Conservation (phyloP, 768 basidiomycete species). For the Suillus discolor region DNA sequence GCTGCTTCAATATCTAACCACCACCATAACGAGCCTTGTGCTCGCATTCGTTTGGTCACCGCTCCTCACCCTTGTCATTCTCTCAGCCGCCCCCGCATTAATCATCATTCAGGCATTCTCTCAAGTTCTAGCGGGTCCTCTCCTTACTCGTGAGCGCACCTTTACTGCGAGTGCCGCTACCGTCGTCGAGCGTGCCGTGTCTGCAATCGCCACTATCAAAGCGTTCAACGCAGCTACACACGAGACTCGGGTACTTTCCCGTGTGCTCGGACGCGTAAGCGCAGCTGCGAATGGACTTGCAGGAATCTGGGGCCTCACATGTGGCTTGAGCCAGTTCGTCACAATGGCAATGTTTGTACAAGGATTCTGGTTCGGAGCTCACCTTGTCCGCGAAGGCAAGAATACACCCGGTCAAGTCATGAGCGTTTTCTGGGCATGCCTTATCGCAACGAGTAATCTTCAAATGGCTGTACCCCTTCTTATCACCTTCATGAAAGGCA, state of each 20-base stretch:
- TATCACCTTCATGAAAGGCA: constrained; percentile 69
- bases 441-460: constrained; percentile 85
- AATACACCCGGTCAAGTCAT: constrained; percentile 78
- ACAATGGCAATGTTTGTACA: constrained; percentile 94
- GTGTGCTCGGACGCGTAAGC: constrained; percentile 48
- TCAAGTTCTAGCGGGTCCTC: constrained; percentile 67
- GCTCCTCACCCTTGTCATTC: constrained; percentile 87
- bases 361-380: constrained; percentile 94
- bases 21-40: constrained; percentile 74
- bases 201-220: constrained; percentile 88
- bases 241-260: constrained; percentile 52
- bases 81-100: constrained; percentile 85
- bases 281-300: constrained; percentile 55
- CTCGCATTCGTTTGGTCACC: constrained; percentile 84
- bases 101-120: constrained; percentile 75
- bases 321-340: constrained; percentile 74
- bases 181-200: constrained; percentile 73
- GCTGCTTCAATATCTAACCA: constrained; percentile 79
- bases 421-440: constrained; percentile 98
- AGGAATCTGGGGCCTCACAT: constrained; percentile 74
- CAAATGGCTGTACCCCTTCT: constrained; percentile 87
- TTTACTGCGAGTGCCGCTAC: constrained; percentile 75
- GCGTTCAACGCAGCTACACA: constrained; percentile 78
- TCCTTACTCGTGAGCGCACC: constrained; percentile 65
- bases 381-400: constrained; percentile 80